Evolutionary conservation across 2,329 filamentous ascomycete genomes (phyloP), one percentile per base, ranked within the genome.

Genomic region (Diaporthe sp.): DNA sequence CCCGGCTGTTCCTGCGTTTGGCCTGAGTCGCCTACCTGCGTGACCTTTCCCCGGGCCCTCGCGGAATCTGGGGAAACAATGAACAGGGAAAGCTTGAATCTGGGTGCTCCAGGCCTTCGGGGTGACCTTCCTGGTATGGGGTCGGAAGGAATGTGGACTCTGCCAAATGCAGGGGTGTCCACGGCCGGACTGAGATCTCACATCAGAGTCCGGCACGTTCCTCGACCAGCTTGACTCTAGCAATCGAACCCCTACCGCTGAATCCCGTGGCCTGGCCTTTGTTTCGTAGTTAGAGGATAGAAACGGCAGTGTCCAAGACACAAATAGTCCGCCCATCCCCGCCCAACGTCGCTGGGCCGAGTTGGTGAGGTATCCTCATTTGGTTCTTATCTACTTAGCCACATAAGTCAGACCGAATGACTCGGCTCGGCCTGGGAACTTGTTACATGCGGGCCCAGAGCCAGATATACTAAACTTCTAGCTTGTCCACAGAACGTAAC

Each of bases 341-440:
- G 42, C 30, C 37, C 42, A 44, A 47, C 39, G 35, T 47, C 63
- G 27, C 47, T 59, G 32, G 27, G 30, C 51, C 32, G 32, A 32
- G n/a, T 63, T 42, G 56, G 39, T 12, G 44, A 39, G 42, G n/a
- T 42, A 42, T 25, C 69, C 42, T 27, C 12, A 42, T 63, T 37
- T 39, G 17, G 35, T 39, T 56, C 25, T 63, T 55, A 30, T 30
- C 42, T 53, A n/a, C 32, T 19, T 42, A 51, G 47, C 27, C n/a
- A 22, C 27, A n/a, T 53, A 47, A 53, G 56, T 32, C 63, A 50
- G 47, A 51, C 65, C 65, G 70, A 73, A 70, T 75, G 73, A 56
- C 73, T 73, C 63, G 73, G 50, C 58, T 35, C 37, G 47, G 71
- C 19, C 39, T 42, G 39, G 44, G 30, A 73, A 32, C 19, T n/a